Conservation (phyloP, 805 yeast genomes). For the Teunomyces pallodes region DNA sequence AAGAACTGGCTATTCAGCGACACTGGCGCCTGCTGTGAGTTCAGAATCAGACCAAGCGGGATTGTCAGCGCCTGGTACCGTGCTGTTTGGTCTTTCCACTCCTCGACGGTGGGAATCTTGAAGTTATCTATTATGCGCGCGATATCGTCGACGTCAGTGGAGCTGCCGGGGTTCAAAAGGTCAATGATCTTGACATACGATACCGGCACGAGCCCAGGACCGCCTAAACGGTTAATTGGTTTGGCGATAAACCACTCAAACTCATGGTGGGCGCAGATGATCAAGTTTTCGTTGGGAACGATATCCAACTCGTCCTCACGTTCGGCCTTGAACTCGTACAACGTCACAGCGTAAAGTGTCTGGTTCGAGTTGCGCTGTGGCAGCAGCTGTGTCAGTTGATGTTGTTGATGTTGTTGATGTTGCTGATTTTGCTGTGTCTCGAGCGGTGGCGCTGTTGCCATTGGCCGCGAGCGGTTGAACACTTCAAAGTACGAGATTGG, state of each 20-base stretch:
- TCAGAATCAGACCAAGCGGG: slow-evolving; percentile 54
- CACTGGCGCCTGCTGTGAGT: slow-evolving; percentile 20
- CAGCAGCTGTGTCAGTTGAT: neutral
- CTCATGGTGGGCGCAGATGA: slow-evolving; percentile 93
- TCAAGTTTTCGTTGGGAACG: slow-evolving; percentile 80
- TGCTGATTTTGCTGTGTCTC: neutral
- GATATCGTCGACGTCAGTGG: slow-evolving; percentile 41
- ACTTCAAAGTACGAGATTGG: slow-evolving; percentile 83
- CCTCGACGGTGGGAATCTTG: slow-evolving; percentile 86
- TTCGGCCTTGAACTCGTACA: slow-evolving; percentile 85
- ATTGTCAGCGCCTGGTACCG: slow-evolving; percentile 89
- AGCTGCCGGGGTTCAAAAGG: slow-evolving; percentile 42
- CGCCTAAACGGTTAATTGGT: slow-evolving; percentile 91
- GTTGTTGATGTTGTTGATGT: neutral
- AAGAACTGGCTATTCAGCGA: slow-evolving; percentile 40
- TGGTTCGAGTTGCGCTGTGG: slow-evolving; percentile 26
- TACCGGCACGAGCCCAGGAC: slow-evolving; percentile 95
- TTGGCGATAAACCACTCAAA: slow-evolving; percentile 98
- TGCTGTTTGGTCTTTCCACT: slow-evolving; percentile 91
- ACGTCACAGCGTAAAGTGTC: slow-evolving; percentile 77
- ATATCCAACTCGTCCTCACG: slow-evolving; percentile 82
- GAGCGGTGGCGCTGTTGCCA: slow-evolving; percentile 8
- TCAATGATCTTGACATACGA: slow-evolving; percentile 85
- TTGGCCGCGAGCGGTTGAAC: slow-evolving; percentile 57
- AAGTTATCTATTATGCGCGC: slow-evolving; percentile 56